These are phyloP conservation scores for Raffaelea albimanens DNA, from an alignment of 2,329 filamentous ascomycete genomes.

Conservation along the genomic window DNA sequence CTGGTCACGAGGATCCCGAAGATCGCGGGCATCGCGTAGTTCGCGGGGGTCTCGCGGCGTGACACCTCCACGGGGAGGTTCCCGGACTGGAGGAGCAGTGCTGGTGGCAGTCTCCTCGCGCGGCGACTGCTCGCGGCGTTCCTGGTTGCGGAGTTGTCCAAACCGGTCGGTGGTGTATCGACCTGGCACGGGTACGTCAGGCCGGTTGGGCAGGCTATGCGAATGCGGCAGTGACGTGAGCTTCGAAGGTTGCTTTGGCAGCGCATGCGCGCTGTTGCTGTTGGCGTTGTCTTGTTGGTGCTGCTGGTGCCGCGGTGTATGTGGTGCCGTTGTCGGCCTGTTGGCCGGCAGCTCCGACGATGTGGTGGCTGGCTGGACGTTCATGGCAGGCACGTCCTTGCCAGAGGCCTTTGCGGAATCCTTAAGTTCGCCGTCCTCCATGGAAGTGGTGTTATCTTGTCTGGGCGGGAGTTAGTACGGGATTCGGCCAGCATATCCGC, in stretches of 20 bases:
- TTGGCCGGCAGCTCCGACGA: slow-evolving; percentile 14
- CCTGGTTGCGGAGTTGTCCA: slow-evolving; percentile 15
- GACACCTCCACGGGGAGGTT: no score
- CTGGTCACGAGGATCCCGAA: slow-evolving; percentile 25
- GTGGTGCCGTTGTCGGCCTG: slow-evolving; percentile 18
- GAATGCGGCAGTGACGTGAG: slow-evolving; percentile 19
- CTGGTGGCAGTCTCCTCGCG: slow-evolving; percentile 9
- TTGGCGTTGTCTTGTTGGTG: no score
- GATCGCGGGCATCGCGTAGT: slow-evolving; percentile 23
- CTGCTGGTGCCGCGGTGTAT: slow-evolving; percentile 9
- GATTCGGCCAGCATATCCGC: no score
- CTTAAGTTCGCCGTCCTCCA: slow-evolving; percentile 66
- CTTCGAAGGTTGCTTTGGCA: slow-evolving; percentile 22
- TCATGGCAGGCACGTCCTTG: slow-evolving; percentile 9
- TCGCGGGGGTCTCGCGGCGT: slow-evolving; percentile 28
- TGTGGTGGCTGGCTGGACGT: slow-evolving; percentile 7
- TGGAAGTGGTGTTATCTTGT: slow-evolving; percentile 29
- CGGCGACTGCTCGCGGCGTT: no score
- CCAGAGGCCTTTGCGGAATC: slow-evolving; percentile 33
- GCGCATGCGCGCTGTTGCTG: neutral
- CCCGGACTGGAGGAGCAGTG: no score
- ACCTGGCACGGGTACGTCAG: slow-evolving; percentile 15
- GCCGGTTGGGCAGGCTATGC: slow-evolving; percentile 20
- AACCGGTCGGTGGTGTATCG: slow-evolving; percentile 14
- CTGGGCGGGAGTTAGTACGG: no score